These are phyloP conservation scores for Pelagomonas calceolata DNA, from an alignment of 108 stramenopile genomes.

Conservation along the genomic window DNA sequence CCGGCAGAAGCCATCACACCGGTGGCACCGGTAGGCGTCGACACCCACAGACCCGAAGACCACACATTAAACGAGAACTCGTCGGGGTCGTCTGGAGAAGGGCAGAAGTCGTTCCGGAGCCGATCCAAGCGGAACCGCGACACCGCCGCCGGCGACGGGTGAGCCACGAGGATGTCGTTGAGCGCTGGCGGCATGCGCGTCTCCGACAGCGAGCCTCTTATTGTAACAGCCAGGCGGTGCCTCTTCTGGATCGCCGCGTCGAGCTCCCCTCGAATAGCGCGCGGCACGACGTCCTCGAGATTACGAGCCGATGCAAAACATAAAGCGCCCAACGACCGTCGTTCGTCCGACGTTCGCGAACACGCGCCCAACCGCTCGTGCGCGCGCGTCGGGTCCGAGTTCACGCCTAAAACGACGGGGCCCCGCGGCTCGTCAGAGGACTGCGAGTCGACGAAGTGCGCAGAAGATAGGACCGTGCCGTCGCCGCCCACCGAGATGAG, in stretches of 20 bases:
- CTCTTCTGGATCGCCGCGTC: slow-evolving; percentile 34
- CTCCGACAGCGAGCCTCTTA: slow-evolving; percentile 82
- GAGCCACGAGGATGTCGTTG: slow-evolving; percentile 87
- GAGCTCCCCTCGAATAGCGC: slow-evolving; percentile 56
- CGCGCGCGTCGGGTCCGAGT: slow-evolving; percentile 35
- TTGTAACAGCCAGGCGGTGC: slow-evolving; percentile 70
- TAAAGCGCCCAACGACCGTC: slow-evolving; percentile 79
- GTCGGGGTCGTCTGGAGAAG: neutral
- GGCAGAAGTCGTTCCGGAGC: neutral
- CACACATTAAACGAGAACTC: slow-evolving; percentile 68
- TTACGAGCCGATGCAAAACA: slow-evolving; percentile 65
- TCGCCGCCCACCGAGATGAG: slow-evolving; percentile 90
- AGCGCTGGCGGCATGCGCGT: slow-evolving; percentile 80
- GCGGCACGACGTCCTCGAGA: slow-evolving; percentile 57
- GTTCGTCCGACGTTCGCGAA: slow-evolving; percentile 71
- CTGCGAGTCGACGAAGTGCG: slow-evolving; percentile 33
- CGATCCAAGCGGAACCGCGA: slow-evolving; percentile 63
- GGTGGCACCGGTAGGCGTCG: slow-evolving; percentile 71
- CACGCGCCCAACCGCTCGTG: slow-evolving; percentile 38
- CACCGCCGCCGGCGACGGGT: slow-evolving; percentile 83
- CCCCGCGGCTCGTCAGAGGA: neutral
- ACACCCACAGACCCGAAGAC: slow-evolving; percentile 71
- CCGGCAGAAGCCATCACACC: slow-evolving; percentile 72
- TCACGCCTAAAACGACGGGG: slow-evolving; percentile 34
- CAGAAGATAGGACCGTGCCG: slow-evolving; percentile 68